These are phyloP conservation scores for Lagenidium giganteum DNA, from an alignment of 352 stramenopile genomes.

Conservation along the genomic window DNA sequence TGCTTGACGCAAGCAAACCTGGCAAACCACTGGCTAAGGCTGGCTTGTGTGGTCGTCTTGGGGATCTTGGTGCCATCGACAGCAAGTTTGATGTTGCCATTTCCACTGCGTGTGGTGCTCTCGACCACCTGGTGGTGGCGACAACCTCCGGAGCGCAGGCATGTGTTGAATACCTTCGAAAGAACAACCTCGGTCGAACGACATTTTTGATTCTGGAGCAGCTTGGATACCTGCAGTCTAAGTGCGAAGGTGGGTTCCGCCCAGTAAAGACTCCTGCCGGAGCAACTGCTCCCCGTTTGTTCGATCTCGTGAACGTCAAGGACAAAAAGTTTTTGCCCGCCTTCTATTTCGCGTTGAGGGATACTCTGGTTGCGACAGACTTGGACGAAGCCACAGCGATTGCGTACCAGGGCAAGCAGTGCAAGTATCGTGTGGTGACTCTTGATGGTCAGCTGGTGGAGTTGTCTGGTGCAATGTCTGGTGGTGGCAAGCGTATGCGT, in stretches of 20 bases:
- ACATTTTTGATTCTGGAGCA: conserved; percentile 99
- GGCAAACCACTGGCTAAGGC: conserved; percentile 89
- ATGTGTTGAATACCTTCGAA: conserved; percentile 94
- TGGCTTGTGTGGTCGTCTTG: conserved; percentile 94
- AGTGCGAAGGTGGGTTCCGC: conserved; percentile 64
- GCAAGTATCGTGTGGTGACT: conserved; percentile 97
- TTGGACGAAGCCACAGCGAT: conserved; percentile 90
- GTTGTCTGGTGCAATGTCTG: conserved; percentile 98
- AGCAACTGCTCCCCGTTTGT: conserved; percentile 62
- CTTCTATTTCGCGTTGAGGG: conserved; percentile 95
- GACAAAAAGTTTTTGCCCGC: conserved; percentile 89
- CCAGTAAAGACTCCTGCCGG: conserved; percentile 38
- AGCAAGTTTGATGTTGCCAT: conserved; percentile 97
- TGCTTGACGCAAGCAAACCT: conserved; percentile 89
- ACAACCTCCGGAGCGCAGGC: conserved; percentile 93
- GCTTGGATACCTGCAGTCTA: conserved; percentile 78
- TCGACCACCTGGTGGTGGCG: conserved; percentile 98
- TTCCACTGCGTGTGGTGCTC: conserved; percentile 93
- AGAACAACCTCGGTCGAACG: conserved; percentile 93
- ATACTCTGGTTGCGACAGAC: conserved; percentile 97
- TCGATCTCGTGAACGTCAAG: conserved; percentile 85
- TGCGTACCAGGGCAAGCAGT: conserved; percentile 90
- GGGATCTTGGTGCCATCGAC: conserved; percentile 95
- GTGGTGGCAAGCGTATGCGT: conserved; percentile 91
- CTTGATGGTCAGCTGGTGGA: conserved; percentile 97